Evolutionary conservation across 2,329 filamentous ascomycete species (phyloP), one percentile per base, ranked within the genome.

Genomic region (Epichloe aotearoae): DNA sequence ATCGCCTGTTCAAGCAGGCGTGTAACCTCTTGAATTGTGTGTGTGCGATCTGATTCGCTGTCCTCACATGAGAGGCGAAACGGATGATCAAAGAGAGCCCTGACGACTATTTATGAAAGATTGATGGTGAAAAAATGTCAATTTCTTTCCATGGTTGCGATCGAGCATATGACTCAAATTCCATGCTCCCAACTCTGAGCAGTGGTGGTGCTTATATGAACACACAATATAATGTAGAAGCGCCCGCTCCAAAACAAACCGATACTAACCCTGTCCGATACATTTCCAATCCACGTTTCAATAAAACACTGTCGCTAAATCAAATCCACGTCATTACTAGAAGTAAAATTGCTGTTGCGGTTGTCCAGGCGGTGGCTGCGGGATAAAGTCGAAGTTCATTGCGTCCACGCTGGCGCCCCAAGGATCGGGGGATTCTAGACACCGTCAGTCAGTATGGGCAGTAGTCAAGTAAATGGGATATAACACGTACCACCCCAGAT

Each of bases 401-500:
- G 72, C 64, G 58, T 80, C 78, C 51, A 77, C 52, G 11, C 46
- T 74, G 6, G 72, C 69, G 54, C 79, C 79, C 69, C 77, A 80
- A 0, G 77, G 74, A 58, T 80, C 76, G 4, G 76, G 76, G 2
- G 75, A 77, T 69, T 80, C 77, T 80, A 51, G n/a, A 20, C 14
- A 5, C 5, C 12, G 40, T 43, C 23, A 43, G 33, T 43, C 17
- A 49, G 19, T 44, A 45, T 2, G 12, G 12, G 5, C 12, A 2
- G 7, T 10, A 43, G 10, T 30, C 5, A n/a, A 43, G 23, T n/a
- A 33, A 26, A 33, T 46, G 17, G 23, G 2, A 40, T 4, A 33
- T 23, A 14, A 14, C 19, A 69, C 76, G 62, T 65, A 82, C 79
- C 80, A 73, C 79, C 82, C 67, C 82, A 83, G 44, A 84, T 84